A percentile compares a stretch with the other conserved stretches of the same genome.
These are phyloP conservation scores for Xerocomus potaroensis DNA, from an alignment of 768 basidiomycete genomes.

Conservation along the genomic window DNA sequence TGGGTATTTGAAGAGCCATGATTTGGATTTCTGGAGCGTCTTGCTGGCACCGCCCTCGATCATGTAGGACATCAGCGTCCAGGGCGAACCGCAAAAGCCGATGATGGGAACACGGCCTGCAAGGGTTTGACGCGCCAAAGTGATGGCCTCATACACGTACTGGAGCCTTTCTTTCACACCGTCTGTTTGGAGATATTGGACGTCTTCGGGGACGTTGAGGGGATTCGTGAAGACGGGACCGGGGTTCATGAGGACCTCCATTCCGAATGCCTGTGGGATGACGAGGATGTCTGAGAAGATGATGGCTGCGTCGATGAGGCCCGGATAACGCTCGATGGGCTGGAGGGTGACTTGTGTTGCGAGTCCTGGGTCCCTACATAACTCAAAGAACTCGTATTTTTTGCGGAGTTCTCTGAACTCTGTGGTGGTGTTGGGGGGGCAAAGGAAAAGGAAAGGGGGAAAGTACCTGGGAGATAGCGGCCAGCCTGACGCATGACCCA, in stretches of 20 bases:
- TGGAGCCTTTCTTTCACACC: slow-evolving; percentile 81
- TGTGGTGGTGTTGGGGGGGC: slow-evolving; percentile 27
- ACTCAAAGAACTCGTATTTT: slow-evolving; percentile 88
- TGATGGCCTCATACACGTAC: slow-evolving; percentile 93
- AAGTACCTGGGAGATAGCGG: slow-evolving; percentile 93
- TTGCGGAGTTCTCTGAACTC: slow-evolving; percentile 89
- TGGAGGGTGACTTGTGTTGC: slow-evolving; percentile 90
- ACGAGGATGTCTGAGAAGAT: slow-evolving; percentile 99
- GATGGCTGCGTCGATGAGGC: slow-evolving; percentile 90
- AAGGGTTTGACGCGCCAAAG: slow-evolving; percentile 71
- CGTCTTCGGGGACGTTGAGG: slow-evolving; percentile 70
- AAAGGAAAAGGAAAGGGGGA: slow-evolving; percentile 16
- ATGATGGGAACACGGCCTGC: slow-evolving; percentile 91
- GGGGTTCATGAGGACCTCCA: slow-evolving; percentile 93
- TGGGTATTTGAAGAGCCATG: slow-evolving; percentile 91
- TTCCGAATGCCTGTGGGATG: slow-evolving; percentile 95
- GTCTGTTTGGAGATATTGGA: slow-evolving; percentile 60
- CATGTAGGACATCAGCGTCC: slow-evolving; percentile 99
- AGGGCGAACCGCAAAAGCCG: slow-evolving; percentile 96
- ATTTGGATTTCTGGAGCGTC: slow-evolving; percentile 86
- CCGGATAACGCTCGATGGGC: slow-evolving; percentile 84
- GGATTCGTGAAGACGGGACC: slow-evolving; percentile 88
- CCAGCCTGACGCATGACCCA: slow-evolving; percentile 99
- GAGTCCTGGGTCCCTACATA: slow-evolving; percentile 88
- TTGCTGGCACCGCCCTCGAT: slow-evolving; percentile 94